phyloP scores from a whole-genome alignment of 352 stramenopile species.

The Saprolegnia parasitica region DNA sequence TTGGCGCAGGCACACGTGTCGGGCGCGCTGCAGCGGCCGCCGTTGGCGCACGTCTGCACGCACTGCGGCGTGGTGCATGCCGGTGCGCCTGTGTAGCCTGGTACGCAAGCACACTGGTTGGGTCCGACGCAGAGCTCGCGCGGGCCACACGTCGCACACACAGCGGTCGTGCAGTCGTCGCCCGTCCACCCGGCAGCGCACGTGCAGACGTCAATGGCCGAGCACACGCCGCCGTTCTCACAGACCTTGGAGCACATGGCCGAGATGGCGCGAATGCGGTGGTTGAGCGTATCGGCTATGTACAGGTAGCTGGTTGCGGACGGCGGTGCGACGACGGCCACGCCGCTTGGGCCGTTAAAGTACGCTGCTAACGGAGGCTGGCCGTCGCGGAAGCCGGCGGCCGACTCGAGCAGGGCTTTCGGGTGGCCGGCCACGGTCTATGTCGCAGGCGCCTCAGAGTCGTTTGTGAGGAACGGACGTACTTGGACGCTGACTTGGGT shows the following conservation, averaged over 20 bases:
- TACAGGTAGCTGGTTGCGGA: conserved; percentile 68
- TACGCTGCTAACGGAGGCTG: conserved; percentile 77
- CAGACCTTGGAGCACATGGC: conserved; percentile 90
- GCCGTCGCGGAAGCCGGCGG: conserved; percentile 83
- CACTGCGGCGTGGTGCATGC: conserved; percentile 81
- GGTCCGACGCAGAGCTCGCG: conserved; percentile 90
- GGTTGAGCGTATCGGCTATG: conserved; percentile 91
- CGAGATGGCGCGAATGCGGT: conserved; percentile 88
- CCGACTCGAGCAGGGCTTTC: conserved; percentile 68
- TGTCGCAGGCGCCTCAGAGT: conserved; percentile 43
- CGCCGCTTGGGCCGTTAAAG: conserved; percentile 61
- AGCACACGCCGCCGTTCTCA: conserved; percentile 92
- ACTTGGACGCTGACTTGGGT: conserved; percentile 21
- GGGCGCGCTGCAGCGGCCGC: conserved; percentile 82
- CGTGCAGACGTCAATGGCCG: conserved; percentile 77
- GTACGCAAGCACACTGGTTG: conserved; percentile 88
- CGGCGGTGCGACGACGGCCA: conserved; percentile 58
- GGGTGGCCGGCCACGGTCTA: conserved; percentile 89
- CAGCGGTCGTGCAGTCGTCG: conserved; percentile 82
- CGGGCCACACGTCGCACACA: conserved; percentile 48
- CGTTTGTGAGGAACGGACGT: not conserved
- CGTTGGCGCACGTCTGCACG: conserved; percentile 86
- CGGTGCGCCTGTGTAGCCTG: conserved; percentile 78
- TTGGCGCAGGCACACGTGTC: conserved; percentile 89
- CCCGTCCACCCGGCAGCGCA: conserved; percentile 87